phyloP scores from a whole-genome alignment of 2,329 filamentous ascomycete species.

The Cephalotrichum gorgonifer region DNA sequence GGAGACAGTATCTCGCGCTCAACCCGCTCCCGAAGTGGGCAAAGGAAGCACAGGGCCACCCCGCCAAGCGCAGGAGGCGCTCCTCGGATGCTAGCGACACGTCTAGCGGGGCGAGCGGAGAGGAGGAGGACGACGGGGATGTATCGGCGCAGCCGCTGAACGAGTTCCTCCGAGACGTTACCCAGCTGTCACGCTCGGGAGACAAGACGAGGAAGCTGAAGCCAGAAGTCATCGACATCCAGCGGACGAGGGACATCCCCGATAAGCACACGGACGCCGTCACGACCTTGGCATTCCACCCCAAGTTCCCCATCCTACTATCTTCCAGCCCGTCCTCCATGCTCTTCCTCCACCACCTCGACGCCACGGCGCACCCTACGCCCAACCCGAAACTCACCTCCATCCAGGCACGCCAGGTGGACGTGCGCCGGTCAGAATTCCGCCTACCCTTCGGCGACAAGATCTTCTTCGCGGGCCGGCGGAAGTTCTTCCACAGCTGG shows the following conservation, averaged over 20 bases:
- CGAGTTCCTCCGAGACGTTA: conserved; percentile 65
- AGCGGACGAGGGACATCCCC: conserved; percentile 76
- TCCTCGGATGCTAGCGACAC: conserved; percentile 36
- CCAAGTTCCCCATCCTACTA: conserved; percentile 75
- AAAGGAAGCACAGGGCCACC: conserved; percentile 35
- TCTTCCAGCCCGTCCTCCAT: conserved; percentile 81
- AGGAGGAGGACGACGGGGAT: conserved; percentile 47
- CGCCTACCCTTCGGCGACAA: conserved; percentile 60
- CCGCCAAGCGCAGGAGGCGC: conserved; percentile 39
- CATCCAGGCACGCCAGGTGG: conserved; percentile 73
- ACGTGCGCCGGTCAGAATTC: conserved; percentile 78
- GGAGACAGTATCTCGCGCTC: conserved; percentile 60
- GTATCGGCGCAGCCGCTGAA: conserved; percentile 69
- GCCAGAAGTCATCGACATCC: conserved; percentile 83
- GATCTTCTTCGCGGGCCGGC: conserved; percentile 79
- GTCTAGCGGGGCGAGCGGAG: conserved; percentile 27
- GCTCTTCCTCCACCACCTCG: conserved; percentile 81
- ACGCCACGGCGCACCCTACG: conserved; percentile 60
- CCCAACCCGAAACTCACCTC: conserved; percentile 87
- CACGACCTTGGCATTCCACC: conserved; percentile 81
- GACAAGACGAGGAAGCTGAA: conserved; percentile 62
- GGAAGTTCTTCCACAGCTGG: conserved; percentile 92
- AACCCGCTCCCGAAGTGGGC: conserved; percentile 55
- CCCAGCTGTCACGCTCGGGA: conserved; percentile 48
- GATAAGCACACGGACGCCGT: conserved; percentile 70